Percentiles rank a stretch among this genome's conserved stretches.
These are phyloP conservation scores for Emericellopsis atlantica DNA, from an alignment of 2,329 filamentous ascomycete genomes.

Conservation along the genomic window DNA sequence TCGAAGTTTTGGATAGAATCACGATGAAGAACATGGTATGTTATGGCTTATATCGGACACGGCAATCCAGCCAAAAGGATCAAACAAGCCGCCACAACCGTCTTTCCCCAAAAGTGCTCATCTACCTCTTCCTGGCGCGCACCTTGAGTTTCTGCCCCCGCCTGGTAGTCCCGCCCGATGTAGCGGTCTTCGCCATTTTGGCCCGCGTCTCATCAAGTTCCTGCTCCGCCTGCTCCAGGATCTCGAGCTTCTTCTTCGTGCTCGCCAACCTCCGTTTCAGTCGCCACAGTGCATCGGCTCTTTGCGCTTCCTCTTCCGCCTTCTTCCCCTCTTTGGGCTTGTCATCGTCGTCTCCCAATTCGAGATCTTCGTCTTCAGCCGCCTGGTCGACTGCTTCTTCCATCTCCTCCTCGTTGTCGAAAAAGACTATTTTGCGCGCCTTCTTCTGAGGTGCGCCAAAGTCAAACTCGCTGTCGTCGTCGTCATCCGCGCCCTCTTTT, in stretches of 20 bases:
- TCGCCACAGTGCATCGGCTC: conserved; percentile 28
- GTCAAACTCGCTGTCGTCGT: conserved; percentile 19
- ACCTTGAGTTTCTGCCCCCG: conserved; percentile 51
- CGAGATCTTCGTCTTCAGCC: conserved; percentile 15
- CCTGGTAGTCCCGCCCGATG: conserved; percentile 45
- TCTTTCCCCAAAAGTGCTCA: background rate
- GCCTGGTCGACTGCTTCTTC: conserved; percentile 15
- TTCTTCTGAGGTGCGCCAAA: conserved; percentile 14
- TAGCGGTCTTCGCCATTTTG: conserved; percentile 54
- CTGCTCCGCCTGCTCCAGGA: conserved; percentile 41
- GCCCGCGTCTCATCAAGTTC: conserved; percentile 45
- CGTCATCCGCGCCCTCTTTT: conserved; percentile 16
- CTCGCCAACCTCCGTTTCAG: conserved; percentile 34
- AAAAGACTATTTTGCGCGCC: conserved; percentile 39
- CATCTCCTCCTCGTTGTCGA: conserved; percentile 25
- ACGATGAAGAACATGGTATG: too few species aligned
- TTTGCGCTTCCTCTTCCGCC: conserved; percentile 15
- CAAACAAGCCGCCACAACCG: background rate
- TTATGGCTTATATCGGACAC: too few species aligned
- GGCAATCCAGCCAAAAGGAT: too few species aligned
- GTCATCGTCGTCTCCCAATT: conserved; percentile 13
- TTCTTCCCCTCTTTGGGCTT: conserved; percentile 6
- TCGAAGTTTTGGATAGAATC: too few species aligned
- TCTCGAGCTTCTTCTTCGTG: conserved; percentile 42
- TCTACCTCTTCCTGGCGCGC: conserved; percentile 46